Percentiles rank a stretch among this genome's conserved stretches.
Conservation (phyloP, 2,329 filamentous ascomycete genomes). For the Talaromyces albobiverticillius region DNA sequence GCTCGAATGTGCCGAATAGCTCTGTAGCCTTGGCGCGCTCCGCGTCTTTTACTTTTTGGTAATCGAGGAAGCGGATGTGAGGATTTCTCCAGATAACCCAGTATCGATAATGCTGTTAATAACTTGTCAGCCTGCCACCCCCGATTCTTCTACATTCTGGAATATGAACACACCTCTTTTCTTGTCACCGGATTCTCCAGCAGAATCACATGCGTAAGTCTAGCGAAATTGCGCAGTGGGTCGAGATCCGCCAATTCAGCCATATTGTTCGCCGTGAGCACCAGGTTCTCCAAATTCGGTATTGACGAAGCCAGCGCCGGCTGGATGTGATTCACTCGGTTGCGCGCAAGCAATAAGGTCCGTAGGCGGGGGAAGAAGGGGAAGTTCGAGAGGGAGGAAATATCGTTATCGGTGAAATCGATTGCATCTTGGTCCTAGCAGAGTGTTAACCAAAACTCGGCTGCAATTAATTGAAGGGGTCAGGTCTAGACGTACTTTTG, state of each 20-base stretch:
- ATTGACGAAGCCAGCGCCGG: slow-evolving; percentile 69
- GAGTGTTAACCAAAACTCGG: slow-evolving; percentile 4
- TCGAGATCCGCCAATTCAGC: slow-evolving; percentile 84
- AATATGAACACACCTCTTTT: slow-evolving; percentile 71
- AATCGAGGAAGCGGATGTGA: slow-evolving; percentile 85
- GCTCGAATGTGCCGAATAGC: slow-evolving; percentile 74
- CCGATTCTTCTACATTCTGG: background rate
- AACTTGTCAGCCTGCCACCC: background rate
- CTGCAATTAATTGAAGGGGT: background rate
- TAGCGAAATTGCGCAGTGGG: slow-evolving; percentile 64
- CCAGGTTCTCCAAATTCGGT: slow-evolving; percentile 77
- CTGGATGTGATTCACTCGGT: slow-evolving; percentile 81
- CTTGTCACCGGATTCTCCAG: slow-evolving; percentile 85
- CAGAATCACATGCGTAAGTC: slow-evolving; percentile 76
- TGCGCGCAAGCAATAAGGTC: slow-evolving; percentile 84
- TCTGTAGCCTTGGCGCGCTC: slow-evolving; percentile 74
- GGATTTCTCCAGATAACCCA: slow-evolving; percentile 89
- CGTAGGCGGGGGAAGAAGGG: slow-evolving; percentile 84
- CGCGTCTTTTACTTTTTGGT: slow-evolving; percentile 80
- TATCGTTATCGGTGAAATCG: slow-evolving; percentile 98
- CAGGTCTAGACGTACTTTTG: slow-evolving; percentile 63
- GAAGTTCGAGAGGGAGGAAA: slow-evolving; percentile 85
- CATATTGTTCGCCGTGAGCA: slow-evolving; percentile 80
- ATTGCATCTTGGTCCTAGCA: slow-evolving; percentile 86
- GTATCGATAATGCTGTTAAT: slow-evolving; percentile 75